phyloP scores from a whole-genome alignment of 2,329 filamentous ascomycete species.

The Cladosporium sphaerospermum region DNA sequence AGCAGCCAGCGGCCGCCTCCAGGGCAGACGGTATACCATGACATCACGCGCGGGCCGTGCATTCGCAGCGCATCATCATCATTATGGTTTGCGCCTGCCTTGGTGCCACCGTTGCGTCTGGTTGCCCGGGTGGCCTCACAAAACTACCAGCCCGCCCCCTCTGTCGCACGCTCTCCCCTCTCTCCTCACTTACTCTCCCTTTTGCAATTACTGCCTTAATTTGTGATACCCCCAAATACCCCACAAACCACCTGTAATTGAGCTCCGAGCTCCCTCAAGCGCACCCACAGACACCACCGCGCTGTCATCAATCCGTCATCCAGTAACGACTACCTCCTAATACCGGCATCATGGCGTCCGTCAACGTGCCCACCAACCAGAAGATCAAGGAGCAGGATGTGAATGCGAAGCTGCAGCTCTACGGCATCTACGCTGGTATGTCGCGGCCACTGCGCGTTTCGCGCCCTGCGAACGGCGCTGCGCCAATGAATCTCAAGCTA shows the following conservation, averaged over 20 bases:
- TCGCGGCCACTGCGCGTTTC: neutral
- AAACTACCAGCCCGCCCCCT: neutral
- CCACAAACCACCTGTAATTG: neutral
- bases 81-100: neutral
- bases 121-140: neutral
- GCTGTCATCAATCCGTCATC: neutral
- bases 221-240: neutral
- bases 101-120: neutral
- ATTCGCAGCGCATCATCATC: neutral
- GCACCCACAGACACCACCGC: neutral
- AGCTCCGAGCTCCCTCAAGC: conserved; percentile 1
- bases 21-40: neutral
- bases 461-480: neutral
- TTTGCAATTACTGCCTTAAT: neutral
- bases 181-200: neutral
- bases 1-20: neutral
- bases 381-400: conserved; percentile 78
- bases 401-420: conserved; percentile 90
- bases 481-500: neutral
- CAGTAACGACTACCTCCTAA: neutral
- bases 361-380: conserved; percentile 68
- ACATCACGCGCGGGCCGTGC: neutral
- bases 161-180: neutral
- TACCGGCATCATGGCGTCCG: conserved; percentile 31
- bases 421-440: conserved; percentile 71